phyloP scores from a whole-genome alignment of 129 eudicot species.

The Centella asiatica region DNA sequence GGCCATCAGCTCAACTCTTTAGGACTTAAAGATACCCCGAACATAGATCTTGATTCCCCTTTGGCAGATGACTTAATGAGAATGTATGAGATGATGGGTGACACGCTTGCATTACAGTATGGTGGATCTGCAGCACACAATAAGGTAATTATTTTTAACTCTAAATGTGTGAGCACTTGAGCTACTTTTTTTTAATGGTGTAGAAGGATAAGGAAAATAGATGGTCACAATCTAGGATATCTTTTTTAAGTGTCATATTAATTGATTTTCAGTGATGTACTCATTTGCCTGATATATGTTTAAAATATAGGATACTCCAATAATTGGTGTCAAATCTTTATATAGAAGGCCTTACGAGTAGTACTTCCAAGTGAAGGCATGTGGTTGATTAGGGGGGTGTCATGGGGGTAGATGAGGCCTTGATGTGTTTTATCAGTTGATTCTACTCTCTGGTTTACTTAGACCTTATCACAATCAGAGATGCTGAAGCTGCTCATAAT shows the following conservation, averaged over 20 bases:
- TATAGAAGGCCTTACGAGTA: not conserved
- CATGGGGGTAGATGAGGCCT: not conserved
- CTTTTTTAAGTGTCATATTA: not conserved
- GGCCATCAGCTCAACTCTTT: slow-evolving; percentile 78
- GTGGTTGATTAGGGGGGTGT: not conserved
- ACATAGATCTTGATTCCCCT: slow-evolving; percentile 55
- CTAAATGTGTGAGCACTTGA: not conserved
- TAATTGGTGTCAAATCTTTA: not conserved
- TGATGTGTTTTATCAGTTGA: not conserved
- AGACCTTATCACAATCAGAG: not conserved
- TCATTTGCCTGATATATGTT: not conserved
- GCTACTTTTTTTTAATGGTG: not conserved
- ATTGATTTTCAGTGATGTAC: not conserved
- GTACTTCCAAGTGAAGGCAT: not conserved
- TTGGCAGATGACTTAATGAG: slow-evolving; percentile 72
- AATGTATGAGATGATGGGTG: slow-evolving; percentile 93
- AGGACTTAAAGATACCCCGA: slow-evolving; percentile 46
- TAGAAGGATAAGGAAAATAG: not conserved
- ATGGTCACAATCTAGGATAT: not conserved
- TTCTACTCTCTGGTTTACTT: not conserved
- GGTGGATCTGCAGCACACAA: slow-evolving; percentile 99
- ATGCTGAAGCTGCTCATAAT: too few relatives aligned
- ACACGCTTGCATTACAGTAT: slow-evolving; percentile 85
- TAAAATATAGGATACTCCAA: not conserved
- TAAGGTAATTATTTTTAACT: slow-evolving; percentile 46